phyloP scores from a whole-genome alignment of 192 early-diverging fungal genomes.

The Coemansia sp. region DNA sequence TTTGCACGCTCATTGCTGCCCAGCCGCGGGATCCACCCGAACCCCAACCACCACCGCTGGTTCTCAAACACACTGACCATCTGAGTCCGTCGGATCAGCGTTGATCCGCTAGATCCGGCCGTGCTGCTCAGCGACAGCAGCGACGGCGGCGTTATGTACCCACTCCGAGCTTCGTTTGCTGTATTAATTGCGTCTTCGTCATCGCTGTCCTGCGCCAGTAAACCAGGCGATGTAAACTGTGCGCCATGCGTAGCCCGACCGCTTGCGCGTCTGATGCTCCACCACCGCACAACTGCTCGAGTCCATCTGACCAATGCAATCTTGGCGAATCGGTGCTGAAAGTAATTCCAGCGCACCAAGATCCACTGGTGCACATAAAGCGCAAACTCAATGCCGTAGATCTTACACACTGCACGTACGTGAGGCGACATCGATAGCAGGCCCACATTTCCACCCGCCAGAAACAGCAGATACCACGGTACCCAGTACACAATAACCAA shows the following conservation, averaged over 20 bases:
- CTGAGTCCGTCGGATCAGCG: slow-evolving; percentile 30
- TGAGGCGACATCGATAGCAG: slow-evolving; percentile 50
- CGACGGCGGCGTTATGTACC: slow-evolving; percentile 43
- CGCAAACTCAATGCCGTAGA: slow-evolving; percentile 40
- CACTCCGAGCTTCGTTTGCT: slow-evolving; percentile 9
- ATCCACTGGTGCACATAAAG: slow-evolving; percentile 29
- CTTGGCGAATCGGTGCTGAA: slow-evolving; percentile 3
- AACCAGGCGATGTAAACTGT: slow-evolving; percentile 15
- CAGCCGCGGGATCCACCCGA: slow-evolving; percentile 69
- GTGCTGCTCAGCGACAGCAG: slow-evolving; percentile 36
- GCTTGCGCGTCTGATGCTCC: background rate
- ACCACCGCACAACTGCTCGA: background rate
- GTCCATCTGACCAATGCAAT: slow-evolving; percentile 14
- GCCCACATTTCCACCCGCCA: slow-evolving; percentile 32
- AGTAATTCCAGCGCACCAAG: slow-evolving; percentile 10
- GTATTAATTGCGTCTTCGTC: slow-evolving; percentile 3
- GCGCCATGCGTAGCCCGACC: background rate
- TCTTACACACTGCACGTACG: slow-evolving; percentile 41
- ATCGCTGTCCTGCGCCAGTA: slow-evolving; percentile 12
- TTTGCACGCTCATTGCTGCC: slow-evolving; percentile 59
- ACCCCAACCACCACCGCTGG: slow-evolving; percentile 77
- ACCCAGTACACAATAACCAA: slow-evolving; percentile 42
- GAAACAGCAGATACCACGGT: slow-evolving; percentile 42
- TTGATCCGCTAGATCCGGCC: slow-evolving; percentile 25
- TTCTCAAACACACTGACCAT: slow-evolving; percentile 63